phyloP scores from a whole-genome alignment of 73 alveolate genomes.

The Paramecium caudatum region DNA sequence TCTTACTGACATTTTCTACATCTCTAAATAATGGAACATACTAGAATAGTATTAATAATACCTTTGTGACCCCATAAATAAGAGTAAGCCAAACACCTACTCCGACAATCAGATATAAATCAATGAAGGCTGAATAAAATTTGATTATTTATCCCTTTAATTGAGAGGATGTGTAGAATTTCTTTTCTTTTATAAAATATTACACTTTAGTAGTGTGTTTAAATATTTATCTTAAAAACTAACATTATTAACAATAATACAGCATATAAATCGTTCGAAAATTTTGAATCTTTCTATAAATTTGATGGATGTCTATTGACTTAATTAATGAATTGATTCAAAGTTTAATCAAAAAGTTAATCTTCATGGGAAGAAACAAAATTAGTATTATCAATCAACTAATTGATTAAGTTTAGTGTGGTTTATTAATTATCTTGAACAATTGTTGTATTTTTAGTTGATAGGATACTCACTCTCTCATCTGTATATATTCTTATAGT shows the following conservation, averaged over 20 bases:
- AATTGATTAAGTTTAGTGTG: not conserved
- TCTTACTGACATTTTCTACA: not conserved
- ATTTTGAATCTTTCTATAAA: slow-evolving; percentile 42
- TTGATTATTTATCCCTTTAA: slow-evolving; percentile 45
- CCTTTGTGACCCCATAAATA: slow-evolving; percentile 11
- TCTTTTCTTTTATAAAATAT: slow-evolving; percentile 6
- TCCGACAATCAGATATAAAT: slow-evolving; percentile 26
- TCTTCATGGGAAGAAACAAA: not conserved
- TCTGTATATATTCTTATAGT: slow-evolving; percentile 5
- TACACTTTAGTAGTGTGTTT: slow-evolving; percentile 41
- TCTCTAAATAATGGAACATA: slow-evolving; percentile 56
- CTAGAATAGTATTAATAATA: not conserved
- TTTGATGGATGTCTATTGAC: slow-evolving; percentile 46
- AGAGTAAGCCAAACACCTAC: slow-evolving; percentile 18
- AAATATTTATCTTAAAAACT: slow-evolving; percentile 32
- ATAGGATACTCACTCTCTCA: not conserved
- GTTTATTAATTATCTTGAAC: slow-evolving; percentile 1
- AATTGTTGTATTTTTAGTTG: not conserved
- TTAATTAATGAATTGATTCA: not conserved
- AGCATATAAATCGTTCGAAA: not conserved
- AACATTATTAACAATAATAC: not conserved
- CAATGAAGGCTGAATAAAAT: slow-evolving; percentile 58
- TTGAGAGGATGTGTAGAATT: slow-evolving; percentile 48
- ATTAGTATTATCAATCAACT: not conserved
- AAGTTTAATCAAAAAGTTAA: slow-evolving; percentile 10